A percentile compares a stretch with the other conserved stretches of the same genome.
These are phyloP conservation scores for Marasmius fiardii DNA, from an alignment of 1,284 basidiomycete species.

Conservation along the genomic window DNA sequence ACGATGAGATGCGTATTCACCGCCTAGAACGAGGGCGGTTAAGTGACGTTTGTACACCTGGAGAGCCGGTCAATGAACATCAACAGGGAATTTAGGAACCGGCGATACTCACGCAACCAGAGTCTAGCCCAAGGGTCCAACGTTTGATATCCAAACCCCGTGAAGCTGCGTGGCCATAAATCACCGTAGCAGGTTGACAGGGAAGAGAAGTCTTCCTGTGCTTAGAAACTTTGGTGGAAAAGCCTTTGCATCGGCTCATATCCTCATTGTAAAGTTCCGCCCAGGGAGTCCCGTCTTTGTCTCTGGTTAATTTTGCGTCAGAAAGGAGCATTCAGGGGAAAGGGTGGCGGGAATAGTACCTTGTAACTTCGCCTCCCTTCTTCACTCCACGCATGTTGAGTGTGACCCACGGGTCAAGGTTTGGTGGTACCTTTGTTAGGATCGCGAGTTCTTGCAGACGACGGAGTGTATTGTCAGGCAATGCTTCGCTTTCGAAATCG, in stretches of 20 bases:
- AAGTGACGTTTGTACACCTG: conserved; percentile 50
- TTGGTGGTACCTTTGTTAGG: conserved; percentile 66
- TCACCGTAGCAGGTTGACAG: conserved; percentile 73
- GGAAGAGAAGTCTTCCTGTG: conserved; percentile 34
- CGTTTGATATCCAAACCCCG: conserved; percentile 75
- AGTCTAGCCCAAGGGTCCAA: conserved; percentile 79
- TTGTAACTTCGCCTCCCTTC: conserved; percentile 48
- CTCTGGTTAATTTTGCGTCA: conserved; percentile 18
- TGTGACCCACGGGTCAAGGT: conserved; percentile 68
- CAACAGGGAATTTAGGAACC: not conserved
- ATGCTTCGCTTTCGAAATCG: conserved; percentile 12
- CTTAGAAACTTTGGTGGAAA: conserved; percentile 19
- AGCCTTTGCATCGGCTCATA: conserved; percentile 66
- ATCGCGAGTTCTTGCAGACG: conserved; percentile 57
- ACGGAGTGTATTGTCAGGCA: conserved; percentile 31
- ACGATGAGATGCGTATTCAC: conserved; percentile 14
- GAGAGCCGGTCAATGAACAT: not conserved
- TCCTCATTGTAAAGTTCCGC: conserved; percentile 69
- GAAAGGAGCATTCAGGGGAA: not conserved
- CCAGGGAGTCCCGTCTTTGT: conserved; percentile 68
- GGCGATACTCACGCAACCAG: conserved; percentile 66
- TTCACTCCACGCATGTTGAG: conserved; percentile 73
- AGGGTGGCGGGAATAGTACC: conserved; percentile 25
- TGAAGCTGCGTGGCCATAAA: conserved; percentile 81
- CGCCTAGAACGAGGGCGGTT: conserved; percentile 55